Conservation (phyloP, 352 stramenopile species). For the Sclerospora graminicola region DNA sequence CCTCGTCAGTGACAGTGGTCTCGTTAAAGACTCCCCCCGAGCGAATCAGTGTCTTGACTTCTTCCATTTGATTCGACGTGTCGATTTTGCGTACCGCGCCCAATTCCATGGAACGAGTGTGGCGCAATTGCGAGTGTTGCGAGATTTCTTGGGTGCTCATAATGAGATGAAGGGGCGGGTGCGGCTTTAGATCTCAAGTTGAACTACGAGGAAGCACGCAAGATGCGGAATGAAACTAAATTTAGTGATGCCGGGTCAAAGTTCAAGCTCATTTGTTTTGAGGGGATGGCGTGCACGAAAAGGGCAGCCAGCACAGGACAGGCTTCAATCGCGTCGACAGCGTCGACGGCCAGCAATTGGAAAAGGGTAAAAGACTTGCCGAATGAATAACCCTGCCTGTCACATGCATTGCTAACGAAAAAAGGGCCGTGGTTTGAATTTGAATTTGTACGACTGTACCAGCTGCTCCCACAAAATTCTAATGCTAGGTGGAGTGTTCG, state of each 20-base stretch:
- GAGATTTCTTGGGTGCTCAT: constrained; percentile 26
- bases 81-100: constrained; percentile 43
- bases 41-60: constrained; percentile 51
- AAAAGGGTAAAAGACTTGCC: constrained; percentile 1
- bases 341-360: constrained; percentile 2
- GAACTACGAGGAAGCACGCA: background rate
- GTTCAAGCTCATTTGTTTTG: too few relatives aligned
- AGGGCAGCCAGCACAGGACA: background rate
- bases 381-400: constrained; percentile 1
- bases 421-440: too few relatives aligned
- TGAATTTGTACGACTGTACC: too few relatives aligned
- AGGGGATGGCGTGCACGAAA: background rate
- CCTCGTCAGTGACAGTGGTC: constrained; percentile 45
- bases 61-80: constrained; percentile 50
- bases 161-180: background rate
- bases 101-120: constrained; percentile 54
- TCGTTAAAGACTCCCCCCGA: constrained; percentile 49
- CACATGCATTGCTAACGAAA: constrained; percentile 1
- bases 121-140: constrained; percentile 19
- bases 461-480: too few relatives aligned
- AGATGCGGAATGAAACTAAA: constrained; percentile 25
- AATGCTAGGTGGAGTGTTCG: too few relatives aligned
- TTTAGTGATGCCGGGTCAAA: too few relatives aligned
- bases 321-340: constrained; percentile 25
- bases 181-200: background rate